phyloP scores from a whole-genome alignment of 306 rosid genomes.

The Prinsepia uniflora region DNA sequence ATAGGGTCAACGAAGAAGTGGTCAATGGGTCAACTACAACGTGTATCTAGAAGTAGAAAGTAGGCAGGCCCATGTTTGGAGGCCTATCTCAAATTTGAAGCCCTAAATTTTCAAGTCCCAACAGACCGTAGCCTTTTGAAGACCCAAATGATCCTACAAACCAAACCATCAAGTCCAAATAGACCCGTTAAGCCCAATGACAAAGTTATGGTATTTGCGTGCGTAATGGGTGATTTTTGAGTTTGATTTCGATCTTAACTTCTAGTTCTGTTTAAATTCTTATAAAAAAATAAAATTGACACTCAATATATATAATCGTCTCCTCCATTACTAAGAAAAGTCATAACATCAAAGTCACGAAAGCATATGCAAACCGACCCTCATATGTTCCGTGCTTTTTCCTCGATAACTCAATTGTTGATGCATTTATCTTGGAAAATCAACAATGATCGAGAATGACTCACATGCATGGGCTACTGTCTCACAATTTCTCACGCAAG shows the following conservation, averaged over 20 bases:
- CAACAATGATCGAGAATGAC: no score
- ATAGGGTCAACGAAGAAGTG: not conserved
- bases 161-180: not conserved
- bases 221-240: no score
- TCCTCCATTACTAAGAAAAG: not conserved
- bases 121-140: not conserved
- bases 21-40: not conserved
- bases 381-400: not conserved
- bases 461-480: no score
- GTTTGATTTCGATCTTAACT: no score
- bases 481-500: no score
- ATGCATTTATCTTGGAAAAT: no score
- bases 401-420: no score
- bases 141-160: not conserved
- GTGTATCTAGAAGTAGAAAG: not conserved
- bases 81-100: not conserved
- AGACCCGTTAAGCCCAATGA: not conserved
- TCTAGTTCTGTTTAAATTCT: no score
- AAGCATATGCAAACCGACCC: not conserved
- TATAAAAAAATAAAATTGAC: no score
- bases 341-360: not conserved
- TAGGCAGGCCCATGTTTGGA: not conserved
- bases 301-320: no score
- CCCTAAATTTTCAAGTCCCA: not conserved
- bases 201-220: no score